Evolutionary conservation across 2,329 filamentous ascomycete genomes (phyloP), one percentile per base, ranked within the genome.

Genomic region (Fusarium scirpi): DNA sequence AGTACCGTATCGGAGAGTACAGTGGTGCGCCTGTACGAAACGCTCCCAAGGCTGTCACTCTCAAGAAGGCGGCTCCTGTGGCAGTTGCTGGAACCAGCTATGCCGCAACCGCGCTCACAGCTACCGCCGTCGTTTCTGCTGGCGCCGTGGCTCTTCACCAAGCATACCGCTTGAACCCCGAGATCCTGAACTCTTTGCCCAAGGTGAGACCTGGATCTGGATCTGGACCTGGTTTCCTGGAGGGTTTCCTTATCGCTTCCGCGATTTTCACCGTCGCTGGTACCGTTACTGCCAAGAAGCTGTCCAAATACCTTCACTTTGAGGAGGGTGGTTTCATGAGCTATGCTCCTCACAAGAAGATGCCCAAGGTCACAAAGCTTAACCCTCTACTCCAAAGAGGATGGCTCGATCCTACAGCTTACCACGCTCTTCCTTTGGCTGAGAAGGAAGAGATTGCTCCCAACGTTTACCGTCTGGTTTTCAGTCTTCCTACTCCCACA

Each of bases 371-470:
- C 25, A 74, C 78, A 38, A 80, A 79, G 60, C 72, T 77, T 2
- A 62, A 74, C 5, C 62, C 69, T n/a, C 66, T 72, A 1, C 43
- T 69, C 0, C 57, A 65, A 22, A 74, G 79, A 56, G 86, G 85
- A 9, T 85, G 85, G 76, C 79, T 89, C n/a, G 81, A 86, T 40
- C 80, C 86, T 0, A 79, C 82, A 24, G 78, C 79, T 18, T 88
- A 84, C 72, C 82, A 84, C 56, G 75, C 76, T 7, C 79, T 89
- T 16, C 82, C 84, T 0, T 78, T 89, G 2, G 69, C 73, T 8
- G 72, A 76, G 30, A 85, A 84, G 67, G 75, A 75, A 9, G 62
- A 78, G 9, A 60, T 85, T 15, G 78, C 83, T 2, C 82, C 83
- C 7, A 80, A 82, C 48, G 82, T 84, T 8, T 86, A 82, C 74